A percentile compares a stretch with the other conserved stretches of the same genome.
phyloP scores from a whole-genome alignment of 768 basidiomycete genomes.

The Rhodosporidiobolus sp. region DNA sequence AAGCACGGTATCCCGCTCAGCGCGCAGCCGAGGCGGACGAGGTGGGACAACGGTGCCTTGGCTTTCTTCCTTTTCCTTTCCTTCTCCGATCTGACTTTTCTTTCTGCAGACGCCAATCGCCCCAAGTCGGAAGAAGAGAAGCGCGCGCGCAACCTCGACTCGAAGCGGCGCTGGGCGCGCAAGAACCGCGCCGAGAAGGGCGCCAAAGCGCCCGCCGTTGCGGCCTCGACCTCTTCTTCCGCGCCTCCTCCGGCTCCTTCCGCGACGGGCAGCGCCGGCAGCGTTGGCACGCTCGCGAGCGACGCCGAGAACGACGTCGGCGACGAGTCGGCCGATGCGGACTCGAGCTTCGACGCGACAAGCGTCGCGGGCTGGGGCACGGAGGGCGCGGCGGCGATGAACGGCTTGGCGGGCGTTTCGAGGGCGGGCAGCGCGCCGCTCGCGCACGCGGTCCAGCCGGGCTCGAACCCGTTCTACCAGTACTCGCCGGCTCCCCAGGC shows the following conservation, averaged over 20 bases:
- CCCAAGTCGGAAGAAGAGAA: constrained; percentile 49
- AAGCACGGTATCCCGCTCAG: constrained; percentile 51
- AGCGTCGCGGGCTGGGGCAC: constrained; percentile 2
- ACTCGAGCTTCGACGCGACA: constrained; percentile 14
- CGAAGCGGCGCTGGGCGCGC: constrained; percentile 51
- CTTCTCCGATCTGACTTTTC: neutral
- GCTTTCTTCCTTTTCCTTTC: neutral
- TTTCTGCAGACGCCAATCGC: constrained; percentile 47
- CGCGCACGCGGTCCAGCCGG: neutral
- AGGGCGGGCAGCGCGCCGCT: neutral
- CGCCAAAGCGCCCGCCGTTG: neutral
- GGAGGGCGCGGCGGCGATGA: constrained; percentile 7
- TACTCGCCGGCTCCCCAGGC: neutral
- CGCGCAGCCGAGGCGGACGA: constrained; percentile 50
- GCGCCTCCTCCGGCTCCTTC: neutral
- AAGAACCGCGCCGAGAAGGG: constrained; percentile 46
- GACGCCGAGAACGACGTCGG: neutral
- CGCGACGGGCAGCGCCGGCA: neutral
- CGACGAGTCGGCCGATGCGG: constrained; percentile 8
- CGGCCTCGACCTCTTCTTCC: neutral
- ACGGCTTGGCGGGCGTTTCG: neutral
- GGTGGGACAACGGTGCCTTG: constrained; percentile 52
- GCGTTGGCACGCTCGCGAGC: constrained; percentile 1
- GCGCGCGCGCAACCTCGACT: constrained; percentile 47
- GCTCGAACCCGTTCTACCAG: constrained; percentile 10